phyloP scores from a whole-genome alignment of 2,329 filamentous ascomycete genomes.

The Lasiodiplodia theobromae region DNA sequence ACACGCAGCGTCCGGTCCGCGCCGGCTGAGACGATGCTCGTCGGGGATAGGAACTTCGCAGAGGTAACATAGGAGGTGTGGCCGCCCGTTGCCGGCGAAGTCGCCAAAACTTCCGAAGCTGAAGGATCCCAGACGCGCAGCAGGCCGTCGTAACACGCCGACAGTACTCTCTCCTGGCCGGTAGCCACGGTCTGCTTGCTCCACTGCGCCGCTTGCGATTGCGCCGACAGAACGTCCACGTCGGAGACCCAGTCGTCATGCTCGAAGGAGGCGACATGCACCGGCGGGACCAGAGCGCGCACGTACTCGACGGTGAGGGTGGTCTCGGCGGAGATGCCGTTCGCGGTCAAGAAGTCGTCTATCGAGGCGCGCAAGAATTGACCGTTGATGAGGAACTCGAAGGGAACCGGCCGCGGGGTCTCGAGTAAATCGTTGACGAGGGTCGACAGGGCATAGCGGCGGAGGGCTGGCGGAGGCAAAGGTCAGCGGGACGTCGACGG shows the following conservation, averaged over 20 bases:
- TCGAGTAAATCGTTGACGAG: constrained; percentile 68
- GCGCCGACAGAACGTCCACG: constrained; percentile 79
- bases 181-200: constrained; percentile 55
- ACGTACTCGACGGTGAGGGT: constrained; percentile 92
- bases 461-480: constrained; percentile 52
- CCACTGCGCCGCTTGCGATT: constrained; percentile 67
- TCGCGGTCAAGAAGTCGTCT: constrained; percentile 85
- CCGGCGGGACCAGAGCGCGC: constrained; percentile 85
- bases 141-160: constrained; percentile 90
- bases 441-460: constrained; percentile 66
- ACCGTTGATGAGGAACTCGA: constrained; percentile 96
- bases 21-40: constrained; percentile 81
- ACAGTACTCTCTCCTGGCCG: constrained; percentile 78
- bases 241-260: constrained; percentile 97
- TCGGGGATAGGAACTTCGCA: constrained; percentile 80
- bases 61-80: constrained; percentile 70
- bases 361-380: constrained; percentile 88
- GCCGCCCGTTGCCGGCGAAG: constrained; percentile 71
- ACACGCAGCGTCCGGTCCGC: constrained; percentile 85
- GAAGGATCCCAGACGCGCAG: constrained; percentile 76
- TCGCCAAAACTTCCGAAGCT: constrained; percentile 77
- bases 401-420: constrained; percentile 71
- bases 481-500: background rate
- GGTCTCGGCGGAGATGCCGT: constrained; percentile 88
- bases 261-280: constrained; percentile 90